Base-by-base conservation (phyloP, 768 basidiomycete species). In the Multifurca ochricompacta region DNA sequence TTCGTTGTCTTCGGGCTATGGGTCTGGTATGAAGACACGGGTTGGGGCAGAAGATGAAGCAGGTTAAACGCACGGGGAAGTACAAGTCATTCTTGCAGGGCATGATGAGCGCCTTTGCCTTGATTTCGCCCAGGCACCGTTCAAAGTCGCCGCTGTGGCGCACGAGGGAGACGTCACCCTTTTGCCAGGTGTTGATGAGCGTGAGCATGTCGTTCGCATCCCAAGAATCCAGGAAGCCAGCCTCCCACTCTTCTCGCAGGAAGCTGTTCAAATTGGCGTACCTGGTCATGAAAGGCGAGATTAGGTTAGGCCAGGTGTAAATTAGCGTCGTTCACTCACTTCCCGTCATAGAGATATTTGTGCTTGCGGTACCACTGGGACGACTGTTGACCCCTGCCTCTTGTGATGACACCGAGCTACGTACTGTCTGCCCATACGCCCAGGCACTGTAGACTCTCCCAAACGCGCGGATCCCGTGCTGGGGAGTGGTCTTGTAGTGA, bases 51-150 rank as follows among this genome's bases (percentile, higher is more conserved):
- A 23, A 23, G n/a, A 42, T 5, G 7, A 42, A n/a, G 30, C 41
- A 43, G 11, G n/a, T 21, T 8, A 16, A 35, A 48, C 49, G 59
- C 53, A 76, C 75, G 31, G 79, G n/a, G 70, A 64, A 81, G 62
- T 79, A 79, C 39, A 80, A 65, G 56, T 81, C 78, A 5, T 77
- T 80, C 67, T 77, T 78, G 58, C 73, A 76, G 6, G 78, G 77
- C 77, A 80, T 76, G 46, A 80, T 72, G 42, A 80, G 59, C 13
- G 74, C 77, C 52, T 70, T 74, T 3, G 77, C 77, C 55, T 73
- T 74, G 66, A 78, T 76, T 16, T 59, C 63, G 4, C 65, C 56
- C 43, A 80, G 61, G 41, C 73, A 72, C 36, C 67, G 68, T 42
- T 64, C 69, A 25, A 76, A 69, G 59, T 78, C 68, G 14, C 74